Base-by-base conservation (phyloP, 1,284 basidiomycete genomes). In the Ceratobasidium sp. region DNA sequence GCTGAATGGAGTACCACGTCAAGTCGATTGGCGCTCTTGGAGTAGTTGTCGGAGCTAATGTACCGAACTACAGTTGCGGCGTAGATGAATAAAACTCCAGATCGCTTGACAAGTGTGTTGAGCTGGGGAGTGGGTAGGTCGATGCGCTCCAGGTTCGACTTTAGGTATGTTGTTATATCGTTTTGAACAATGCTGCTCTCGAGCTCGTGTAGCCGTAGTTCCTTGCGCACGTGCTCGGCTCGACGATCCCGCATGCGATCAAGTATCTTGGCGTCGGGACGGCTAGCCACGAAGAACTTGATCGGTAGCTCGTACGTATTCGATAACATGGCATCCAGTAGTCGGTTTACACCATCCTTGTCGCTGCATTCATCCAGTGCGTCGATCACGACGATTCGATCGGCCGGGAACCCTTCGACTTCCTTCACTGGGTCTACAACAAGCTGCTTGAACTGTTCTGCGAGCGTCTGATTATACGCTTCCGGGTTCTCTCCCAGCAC, bases 81-180 rank as follows among this genome's bases (percentile, higher is more conserved):
- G 16, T 60, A 60, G 6, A 60, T 28, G 7, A 60, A 60, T 6
- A 60, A 12, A 1, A 60, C 23, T 14, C 58, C 58, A 16, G 58
- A 60, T 3, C 23, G 21, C 40, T 28, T n/a, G 1, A 30, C 58
- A 1, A 60, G 23, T 2, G 1, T 25, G 11, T 44, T 18, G n/a
- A 60, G n/a, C 4, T 28, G 11, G 7, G 42, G 3, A 21, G 25
- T 2, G 6, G 25, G 3, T 1, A 44, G 0, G 6, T 18, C 25
- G 7, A 51, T 44, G n/a, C 2, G 16, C 2, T 7, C 14, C 4
- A 51, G 33, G 3, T 60, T 25, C 1, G 7, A 1, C 21, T 2
- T 25, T 2, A 74, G 44, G 49, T 73, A 74, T 11, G 58, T 62
- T 16, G 25, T 28, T 9, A 74, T 74, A 40, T 74, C 73, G 0